A percentile compares a stretch with the other conserved stretches of the same genome.
phyloP scores from a whole-genome alignment of 805 yeast species.

The Suhomyces canberraensis region DNA sequence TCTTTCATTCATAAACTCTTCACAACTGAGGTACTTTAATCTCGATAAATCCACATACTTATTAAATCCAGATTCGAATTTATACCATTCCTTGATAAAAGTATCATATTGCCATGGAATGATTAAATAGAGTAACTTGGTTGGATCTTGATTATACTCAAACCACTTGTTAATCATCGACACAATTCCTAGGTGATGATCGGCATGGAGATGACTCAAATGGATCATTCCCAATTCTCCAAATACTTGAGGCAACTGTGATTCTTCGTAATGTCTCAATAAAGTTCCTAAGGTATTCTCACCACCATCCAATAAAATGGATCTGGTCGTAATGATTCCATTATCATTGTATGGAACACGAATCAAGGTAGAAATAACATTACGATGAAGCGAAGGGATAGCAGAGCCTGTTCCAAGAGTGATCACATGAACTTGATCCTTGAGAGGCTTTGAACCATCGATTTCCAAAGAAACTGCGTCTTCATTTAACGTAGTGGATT shows the following conservation, averaged over 20 bases:
- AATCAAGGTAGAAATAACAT: constrained; percentile 77
- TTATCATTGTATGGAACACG: constrained; percentile 54
- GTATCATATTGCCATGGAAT: constrained; percentile 72
- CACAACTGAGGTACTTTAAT: constrained; percentile 57
- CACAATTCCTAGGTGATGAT: constrained; percentile 86
- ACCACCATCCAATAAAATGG: constrained; percentile 86
- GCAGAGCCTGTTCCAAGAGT: constrained; percentile 95
- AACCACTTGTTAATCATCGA: constrained; percentile 72
- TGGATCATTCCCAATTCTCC: constrained; percentile 62
- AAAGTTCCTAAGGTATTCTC: constrained; percentile 83
- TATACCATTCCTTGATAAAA: constrained; percentile 69
- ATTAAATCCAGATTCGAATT: constrained; percentile 37
- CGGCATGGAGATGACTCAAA: constrained; percentile 93
- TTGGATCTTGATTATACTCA: constrained; percentile 28
- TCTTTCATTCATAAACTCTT: constrained; percentile 44
- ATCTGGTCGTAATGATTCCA: constrained; percentile 28
- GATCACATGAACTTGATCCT: constrained; percentile 60
- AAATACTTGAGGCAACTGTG: constrained; percentile 40
- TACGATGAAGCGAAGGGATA: constrained; percentile 77
- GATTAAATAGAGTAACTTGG: constrained; percentile 50
- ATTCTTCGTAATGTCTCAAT: constrained; percentile 53
- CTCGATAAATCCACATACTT: constrained; percentile 33
- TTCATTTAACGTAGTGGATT: constrained; percentile 15
- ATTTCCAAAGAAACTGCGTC: constrained; percentile 19
- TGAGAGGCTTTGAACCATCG: constrained; percentile 8